Base-by-base conservation (phyloP, 495 filamentous ascomycete genomes). In the Trichocladium uniseriatum region DNA sequence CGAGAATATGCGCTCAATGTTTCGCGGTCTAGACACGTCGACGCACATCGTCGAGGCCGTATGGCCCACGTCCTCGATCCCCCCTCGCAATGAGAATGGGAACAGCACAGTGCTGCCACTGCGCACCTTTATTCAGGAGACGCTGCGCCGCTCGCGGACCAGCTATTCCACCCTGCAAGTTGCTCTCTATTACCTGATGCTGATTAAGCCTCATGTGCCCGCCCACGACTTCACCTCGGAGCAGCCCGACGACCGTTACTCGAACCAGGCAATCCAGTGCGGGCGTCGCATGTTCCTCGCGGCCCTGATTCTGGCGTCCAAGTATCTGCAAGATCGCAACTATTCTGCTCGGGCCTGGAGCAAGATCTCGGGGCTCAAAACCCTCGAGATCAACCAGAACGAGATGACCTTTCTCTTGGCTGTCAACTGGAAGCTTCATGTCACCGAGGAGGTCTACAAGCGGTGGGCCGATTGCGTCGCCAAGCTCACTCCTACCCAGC, bases 111-210 rank as follows among this genome's bases (percentile, higher is more conserved):
- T 96, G 46, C 75, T 98, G 52, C 89, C 91, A 49, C 75, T 98
- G 52, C 84, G 91, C 50, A 90, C 84, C 31, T 98, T 96, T 66
- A 95, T 98, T 59, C 90, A 96, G 66, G 92, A 97, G 71, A 96
- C 92, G 20, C 79, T 98, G 52, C 85, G 89, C 54, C 79, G 92
- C 51, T 98, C 92, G 36, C 81, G 90, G 58, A 94, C 92, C 36
- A 96, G 89, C 70, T 98, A 95, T 68, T 95, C 90, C 52, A 98
- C 92, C 24, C 69, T 98, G 47, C 94, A 96, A 68, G 94, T 98
- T 43, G 91, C 94, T 24, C 72, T 98, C 37, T 98, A 96, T 66
- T 98, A 98, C 63, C 70, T 98, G 59, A 82, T 97, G 65, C 78
- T 96, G 52, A 88, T 98, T 62, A 91, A 90, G 68, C 80, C 87